These are phyloP conservation scores for Trypanosoma theileri DNA, from an alignment of 208 protist genomes.

Conservation along the genomic window DNA sequence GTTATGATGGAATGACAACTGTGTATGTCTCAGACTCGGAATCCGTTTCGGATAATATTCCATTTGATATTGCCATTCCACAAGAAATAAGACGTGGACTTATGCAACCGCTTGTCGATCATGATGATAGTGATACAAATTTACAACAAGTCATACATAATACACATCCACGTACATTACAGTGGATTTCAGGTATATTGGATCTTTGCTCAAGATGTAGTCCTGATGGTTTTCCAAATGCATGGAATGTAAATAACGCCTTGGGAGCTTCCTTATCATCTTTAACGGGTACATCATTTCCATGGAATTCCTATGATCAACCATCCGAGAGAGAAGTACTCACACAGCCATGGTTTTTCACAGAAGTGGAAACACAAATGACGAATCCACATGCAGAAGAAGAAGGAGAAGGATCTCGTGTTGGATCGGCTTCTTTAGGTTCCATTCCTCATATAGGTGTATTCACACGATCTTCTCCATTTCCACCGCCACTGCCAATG, in stretches of 20 bases:
- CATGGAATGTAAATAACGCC: not conserved
- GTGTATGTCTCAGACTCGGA: not conserved
- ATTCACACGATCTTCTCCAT: no score
- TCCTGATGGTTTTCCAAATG: no score
- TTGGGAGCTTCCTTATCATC: not conserved
- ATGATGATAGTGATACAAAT: conserved; percentile 1
- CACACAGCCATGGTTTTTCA: not conserved
- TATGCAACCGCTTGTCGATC: not conserved
- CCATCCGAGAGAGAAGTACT: no score
- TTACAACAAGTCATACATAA: conserved; percentile 16
- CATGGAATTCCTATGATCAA: not conserved
- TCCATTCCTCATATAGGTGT: no score
- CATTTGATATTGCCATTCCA: conserved; percentile 6
- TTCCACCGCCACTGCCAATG: no score
- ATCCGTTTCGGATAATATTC: not conserved
- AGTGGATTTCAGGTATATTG: conserved; percentile 25
- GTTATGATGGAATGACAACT: conserved; percentile 21
- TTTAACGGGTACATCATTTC: not conserved
- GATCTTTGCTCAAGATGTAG: not conserved
- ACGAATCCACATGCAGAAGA: not conserved
- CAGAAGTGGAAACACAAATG: not conserved
- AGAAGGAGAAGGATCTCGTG: not conserved
- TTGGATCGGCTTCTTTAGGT: no score
- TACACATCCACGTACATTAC: conserved; percentile 19
- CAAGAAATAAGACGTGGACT: conserved; percentile 31